Percentiles rank a stretch among this genome's conserved stretches.
Conservation (phyloP, 106 monocot species). For the Platanthera guangdongensis region DNA sequence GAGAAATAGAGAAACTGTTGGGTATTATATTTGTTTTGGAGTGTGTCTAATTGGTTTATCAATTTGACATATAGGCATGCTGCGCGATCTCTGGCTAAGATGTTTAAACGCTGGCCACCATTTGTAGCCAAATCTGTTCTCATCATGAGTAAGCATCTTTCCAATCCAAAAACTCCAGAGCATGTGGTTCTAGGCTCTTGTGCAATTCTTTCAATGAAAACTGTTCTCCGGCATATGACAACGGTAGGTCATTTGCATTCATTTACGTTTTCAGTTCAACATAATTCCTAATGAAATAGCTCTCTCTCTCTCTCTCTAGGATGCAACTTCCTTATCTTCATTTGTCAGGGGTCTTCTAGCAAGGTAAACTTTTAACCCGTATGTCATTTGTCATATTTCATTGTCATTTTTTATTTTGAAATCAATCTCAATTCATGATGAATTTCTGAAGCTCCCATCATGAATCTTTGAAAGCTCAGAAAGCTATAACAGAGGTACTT, state of each 20-base stretch:
- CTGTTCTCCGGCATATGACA: slow-evolving; percentile 71
- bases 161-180: slow-evolving; percentile 65
- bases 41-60: slow-evolving; percentile 9
- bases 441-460: slow-evolving; percentile 75
- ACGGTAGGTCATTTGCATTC: slow-evolving; percentile 33
- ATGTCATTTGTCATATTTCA: neutral
- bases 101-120: slow-evolving; percentile 83
- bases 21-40: neutral
- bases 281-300: neutral
- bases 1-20: too few species aligned
- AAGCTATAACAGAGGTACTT: slow-evolving; percentile 92
- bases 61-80: slow-evolving; percentile 49
- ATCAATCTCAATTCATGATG: slow-evolving; percentile 1
- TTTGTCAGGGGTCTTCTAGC: slow-evolving; percentile 79
- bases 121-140: slow-evolving; percentile 63
- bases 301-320: slow-evolving; percentile 25
- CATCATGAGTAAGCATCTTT: slow-evolving; percentile 41
- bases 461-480: slow-evolving; percentile 93
- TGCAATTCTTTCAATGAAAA: slow-evolving; percentile 55
- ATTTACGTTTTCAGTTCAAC: slow-evolving; percentile 3
- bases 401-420: neutral
- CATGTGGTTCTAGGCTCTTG: slow-evolving; percentile 85
- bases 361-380: slow-evolving; percentile 45
- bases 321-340: slow-evolving; percentile 60
- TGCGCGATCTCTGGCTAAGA: slow-evolving; percentile 52